Base-by-base conservation (phyloP, 768 basidiomycete genomes). In the Calocybe cyanea region DNA sequence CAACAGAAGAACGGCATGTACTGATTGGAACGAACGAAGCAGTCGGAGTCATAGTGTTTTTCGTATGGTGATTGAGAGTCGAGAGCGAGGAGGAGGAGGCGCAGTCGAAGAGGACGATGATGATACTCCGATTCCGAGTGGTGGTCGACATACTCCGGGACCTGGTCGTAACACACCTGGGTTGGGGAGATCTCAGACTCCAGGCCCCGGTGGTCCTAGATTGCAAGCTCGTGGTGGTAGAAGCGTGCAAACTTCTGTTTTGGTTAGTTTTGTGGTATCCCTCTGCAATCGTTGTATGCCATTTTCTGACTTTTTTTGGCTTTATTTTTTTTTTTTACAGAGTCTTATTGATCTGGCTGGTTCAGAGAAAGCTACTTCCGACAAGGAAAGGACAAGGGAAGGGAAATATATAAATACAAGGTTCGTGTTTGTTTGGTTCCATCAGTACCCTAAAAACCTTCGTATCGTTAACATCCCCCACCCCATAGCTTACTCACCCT, bases 11-110 rank as follows among this genome's bases (percentile, higher is more conserved):
- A 96, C 93, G 3, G 94, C 93, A 0, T 89, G 83, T 55, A 99
- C 96, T n/a, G 95, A 99, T 58, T 99, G 95, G 95, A 99, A 99
- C 60, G 88, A 93, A 57, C 70, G 95, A 48, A 93, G 90, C 68
- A 92, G 90, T 60, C 75, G 95, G 25, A 93, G 91, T 69, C 95
- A 97, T 62, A 90, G 87, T 53, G 89, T 98, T 0, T 96, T 98
- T 63, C 72, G 93, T 23, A 77, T 97, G 21, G 94, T 98, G 0
- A 83, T 95, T 40, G 92, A 96, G 64, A 91, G 88, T 55, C 71
- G 90, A 43, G 88, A 85, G 58, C 69, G 83, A 45, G 81, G 77
- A 7, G 43, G 49, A 20, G 52, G 56, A 13, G 56, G 18, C 14
- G 38, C 54, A 1, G 49, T 41, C 0, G 61, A 62, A 10, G 71